Conservation (phyloP, 768 basidiomycete genomes). For the Rhodotorula taiwanensis region DNA sequence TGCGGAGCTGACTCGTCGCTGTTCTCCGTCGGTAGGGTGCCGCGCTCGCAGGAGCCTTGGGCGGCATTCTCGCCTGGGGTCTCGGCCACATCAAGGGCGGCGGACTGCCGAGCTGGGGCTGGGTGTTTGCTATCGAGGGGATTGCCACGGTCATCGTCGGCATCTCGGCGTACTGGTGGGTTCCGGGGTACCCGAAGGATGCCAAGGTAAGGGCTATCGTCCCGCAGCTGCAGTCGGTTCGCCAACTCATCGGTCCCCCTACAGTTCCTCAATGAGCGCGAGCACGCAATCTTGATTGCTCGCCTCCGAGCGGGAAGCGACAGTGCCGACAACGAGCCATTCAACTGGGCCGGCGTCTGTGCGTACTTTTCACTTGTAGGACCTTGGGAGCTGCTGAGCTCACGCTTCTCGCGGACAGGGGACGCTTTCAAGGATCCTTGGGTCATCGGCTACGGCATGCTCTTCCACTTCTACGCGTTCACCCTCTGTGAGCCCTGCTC, state of each 20-base stretch:
- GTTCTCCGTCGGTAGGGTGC: too few species aligned
- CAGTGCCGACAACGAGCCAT: slow-evolving; percentile 53
- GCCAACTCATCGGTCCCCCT: background rate
- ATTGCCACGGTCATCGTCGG: slow-evolving; percentile 54
- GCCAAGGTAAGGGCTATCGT: slow-evolving; percentile 45
- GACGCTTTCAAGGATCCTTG: slow-evolving; percentile 56
- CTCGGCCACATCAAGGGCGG: slow-evolving; percentile 32
- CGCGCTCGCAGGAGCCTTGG: slow-evolving; percentile 41
- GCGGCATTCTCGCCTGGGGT: slow-evolving; percentile 38
- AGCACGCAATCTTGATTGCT: slow-evolving; percentile 52
- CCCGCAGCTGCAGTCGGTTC: background rate
- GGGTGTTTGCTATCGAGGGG: slow-evolving; percentile 13
- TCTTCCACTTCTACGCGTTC: slow-evolving; percentile 57
- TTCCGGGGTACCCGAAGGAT: slow-evolving; percentile 58
- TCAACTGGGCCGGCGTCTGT: slow-evolving; percentile 57
- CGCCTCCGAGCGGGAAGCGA: slow-evolving; percentile 56
- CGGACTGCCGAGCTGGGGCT: slow-evolving; percentile 41
- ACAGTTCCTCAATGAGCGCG: slow-evolving; percentile 52
- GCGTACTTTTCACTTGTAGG: slow-evolving; percentile 53
- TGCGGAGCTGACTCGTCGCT: too few species aligned
- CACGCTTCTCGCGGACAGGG: background rate
- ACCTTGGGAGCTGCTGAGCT: too few species aligned
- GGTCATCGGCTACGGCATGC: slow-evolving; percentile 57
- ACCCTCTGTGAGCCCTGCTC: slow-evolving; percentile 46
- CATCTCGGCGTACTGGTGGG: slow-evolving; percentile 48